These are phyloP conservation scores for Pontederia crassipes DNA, from an alignment of 176 grass and related monocot genomes.

Conservation along the genomic window DNA sequence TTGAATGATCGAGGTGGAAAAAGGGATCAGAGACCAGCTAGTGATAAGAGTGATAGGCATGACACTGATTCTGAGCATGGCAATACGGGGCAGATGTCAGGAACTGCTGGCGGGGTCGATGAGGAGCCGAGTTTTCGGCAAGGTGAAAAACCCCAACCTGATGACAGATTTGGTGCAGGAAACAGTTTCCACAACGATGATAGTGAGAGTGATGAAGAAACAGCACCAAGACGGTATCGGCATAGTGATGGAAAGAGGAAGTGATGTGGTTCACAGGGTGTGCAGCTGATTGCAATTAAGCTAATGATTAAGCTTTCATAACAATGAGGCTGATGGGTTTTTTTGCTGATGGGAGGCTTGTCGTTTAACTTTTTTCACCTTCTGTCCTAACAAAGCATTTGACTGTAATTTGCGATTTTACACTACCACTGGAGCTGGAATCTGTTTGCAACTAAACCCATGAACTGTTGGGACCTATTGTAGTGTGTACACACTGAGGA, in stretches of 20 bases:
- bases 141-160: constrained; percentile 30
- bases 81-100: constrained; percentile 38
- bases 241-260: constrained; percentile 33
- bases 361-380: background rate
- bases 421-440: background rate
- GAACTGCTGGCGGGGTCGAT: constrained; percentile 28
- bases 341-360: background rate
- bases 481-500: too few relatives aligned
- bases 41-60: constrained; percentile 39
- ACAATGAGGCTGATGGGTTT: background rate
- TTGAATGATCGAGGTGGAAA: constrained; percentile 32
- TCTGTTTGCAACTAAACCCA: background rate
- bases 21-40: constrained; percentile 51
- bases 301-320: background rate
- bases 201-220: constrained; percentile 81
- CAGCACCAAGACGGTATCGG: constrained; percentile 62
- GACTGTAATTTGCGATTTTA: background rate
- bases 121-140: constrained; percentile 20
- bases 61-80: constrained; percentile 60
- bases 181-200: constrained; percentile 43
- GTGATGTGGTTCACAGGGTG: constrained; percentile 15
- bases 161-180: constrained; percentile 30
- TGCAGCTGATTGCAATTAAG: constrained; percentile 6
- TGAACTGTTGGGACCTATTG: too few relatives aligned
- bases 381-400: background rate